These are phyloP conservation scores for Aurifilum marmelostoma DNA, from an alignment of 2,329 filamentous ascomycete genomes.

Conservation along the genomic window DNA sequence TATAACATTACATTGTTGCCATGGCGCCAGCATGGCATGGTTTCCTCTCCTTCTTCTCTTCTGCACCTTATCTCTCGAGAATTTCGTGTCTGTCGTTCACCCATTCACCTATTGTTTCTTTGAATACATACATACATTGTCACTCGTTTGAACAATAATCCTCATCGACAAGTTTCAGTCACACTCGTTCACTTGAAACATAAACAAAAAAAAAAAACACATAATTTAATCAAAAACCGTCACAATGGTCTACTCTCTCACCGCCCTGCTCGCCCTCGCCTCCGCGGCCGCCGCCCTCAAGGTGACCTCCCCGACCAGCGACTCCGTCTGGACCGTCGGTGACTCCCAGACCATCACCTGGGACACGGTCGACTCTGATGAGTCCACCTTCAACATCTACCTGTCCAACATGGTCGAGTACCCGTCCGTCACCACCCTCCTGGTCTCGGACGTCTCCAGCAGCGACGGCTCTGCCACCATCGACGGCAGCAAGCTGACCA, in stretches of 20 bases:
- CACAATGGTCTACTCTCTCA: constrained; percentile 28
- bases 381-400: constrained; percentile 28
- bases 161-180: background rate
- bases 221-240: background rate
- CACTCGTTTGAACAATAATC: constrained; percentile 19
- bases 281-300: constrained; percentile 26
- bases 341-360: constrained; percentile 29
- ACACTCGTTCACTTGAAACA: background rate
- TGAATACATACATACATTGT: constrained; percentile 10
- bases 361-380: constrained; percentile 25
- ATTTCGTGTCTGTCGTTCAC: background rate
- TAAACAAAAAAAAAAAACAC: background rate
- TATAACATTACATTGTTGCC: background rate
- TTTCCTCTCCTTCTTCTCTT: background rate
- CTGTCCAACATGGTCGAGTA: constrained; percentile 29
- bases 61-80: background rate
- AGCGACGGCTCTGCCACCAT: constrained; percentile 21
- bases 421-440: constrained; percentile 25
- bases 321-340: constrained; percentile 26
- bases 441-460: constrained; percentile 25
- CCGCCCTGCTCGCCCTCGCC: constrained; percentile 27
- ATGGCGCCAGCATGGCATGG: background rate
- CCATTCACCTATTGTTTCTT: background rate
- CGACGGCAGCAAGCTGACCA: constrained; percentile 29
- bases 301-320: constrained; percentile 26